Evolutionary conservation across 1,284 basidiomycete species (phyloP).

Genomic region (Ustilago tritici): DNA sequence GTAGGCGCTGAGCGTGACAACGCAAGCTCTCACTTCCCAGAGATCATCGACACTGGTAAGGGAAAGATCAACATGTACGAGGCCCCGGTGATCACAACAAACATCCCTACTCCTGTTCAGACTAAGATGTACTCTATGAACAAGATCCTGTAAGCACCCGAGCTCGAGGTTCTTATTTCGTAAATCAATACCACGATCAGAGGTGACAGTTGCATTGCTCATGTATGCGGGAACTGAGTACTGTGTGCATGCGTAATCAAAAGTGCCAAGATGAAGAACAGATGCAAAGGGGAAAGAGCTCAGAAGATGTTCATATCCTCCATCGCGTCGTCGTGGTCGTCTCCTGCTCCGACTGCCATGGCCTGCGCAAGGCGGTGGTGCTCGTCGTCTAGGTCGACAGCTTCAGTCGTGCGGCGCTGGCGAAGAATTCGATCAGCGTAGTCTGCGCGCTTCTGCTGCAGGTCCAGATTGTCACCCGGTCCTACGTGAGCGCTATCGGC

Average conservation of each 20-base stretch:
- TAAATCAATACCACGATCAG: neutral
- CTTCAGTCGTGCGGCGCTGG: constrained; percentile 22
- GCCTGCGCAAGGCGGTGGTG: constrained; percentile 10
- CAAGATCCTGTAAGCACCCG: constrained; percentile 34
- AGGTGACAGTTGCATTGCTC: neutral
- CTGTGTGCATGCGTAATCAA: neutral
- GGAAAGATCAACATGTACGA: constrained; percentile 65
- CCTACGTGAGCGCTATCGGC: neutral
- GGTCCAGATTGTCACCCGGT: neutral
- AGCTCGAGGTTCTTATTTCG: neutral
- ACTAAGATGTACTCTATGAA: constrained; percentile 59
- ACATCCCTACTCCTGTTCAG: constrained; percentile 52
- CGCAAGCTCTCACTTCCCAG: constrained; percentile 43
- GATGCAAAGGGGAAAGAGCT: neutral
- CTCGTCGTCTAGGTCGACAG: constrained; percentile 25
- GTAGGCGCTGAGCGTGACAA: neutral
- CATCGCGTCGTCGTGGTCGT: neutral
- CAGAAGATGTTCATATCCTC: constrained; percentile 36
- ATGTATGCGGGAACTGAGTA: neutral
- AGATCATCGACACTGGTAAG: constrained; percentile 55
- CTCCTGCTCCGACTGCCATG: neutral
- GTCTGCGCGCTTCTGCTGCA: constrained; percentile 25
- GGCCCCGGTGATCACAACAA: constrained; percentile 56
- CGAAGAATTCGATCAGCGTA: constrained; percentile 37
- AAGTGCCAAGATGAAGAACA: neutral